These are phyloP conservation scores for Aciculosporium take DNA, from an alignment of 2,329 filamentous ascomycete species.

Conservation along the genomic window DNA sequence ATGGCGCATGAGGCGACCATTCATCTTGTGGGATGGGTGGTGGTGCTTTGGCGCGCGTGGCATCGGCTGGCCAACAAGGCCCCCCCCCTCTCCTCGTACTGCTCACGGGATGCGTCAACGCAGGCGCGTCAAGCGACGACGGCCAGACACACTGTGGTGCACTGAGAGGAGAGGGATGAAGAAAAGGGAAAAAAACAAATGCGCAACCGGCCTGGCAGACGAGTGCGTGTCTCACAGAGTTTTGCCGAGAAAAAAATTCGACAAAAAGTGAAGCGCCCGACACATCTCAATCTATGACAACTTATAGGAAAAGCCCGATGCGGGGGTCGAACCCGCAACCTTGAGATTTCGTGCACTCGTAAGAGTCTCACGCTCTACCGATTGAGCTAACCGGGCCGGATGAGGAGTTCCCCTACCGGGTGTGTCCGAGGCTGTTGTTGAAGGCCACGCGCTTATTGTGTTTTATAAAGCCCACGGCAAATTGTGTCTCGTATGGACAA, in stretches of 20 bases:
- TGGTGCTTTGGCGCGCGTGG: too few relatives aligned
- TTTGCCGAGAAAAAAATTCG: too few relatives aligned
- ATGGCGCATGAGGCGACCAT: too few relatives aligned
- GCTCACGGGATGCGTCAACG: too few relatives aligned
- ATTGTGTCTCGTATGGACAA: not conserved
- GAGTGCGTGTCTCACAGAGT: too few relatives aligned
- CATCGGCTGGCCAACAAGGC: too few relatives aligned
- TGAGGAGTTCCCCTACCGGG: not conserved
- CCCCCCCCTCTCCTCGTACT: too few relatives aligned
- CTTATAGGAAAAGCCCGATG: conserved; percentile 16
- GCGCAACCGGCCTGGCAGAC: too few relatives aligned
- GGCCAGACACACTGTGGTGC: too few relatives aligned
- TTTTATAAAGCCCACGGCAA: not conserved
- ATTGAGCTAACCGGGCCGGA: conserved; percentile 25
- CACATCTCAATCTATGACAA: not conserved
- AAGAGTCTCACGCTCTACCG: conserved; percentile 59
- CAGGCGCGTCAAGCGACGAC: not conserved
- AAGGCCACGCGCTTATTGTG: rapidly evolving
- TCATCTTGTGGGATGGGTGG: too few relatives aligned
- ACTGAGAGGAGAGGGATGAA: not conserved
- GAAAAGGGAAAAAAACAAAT: not conserved
- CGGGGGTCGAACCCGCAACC: conserved; percentile 39
- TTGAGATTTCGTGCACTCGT: conserved; percentile 26
- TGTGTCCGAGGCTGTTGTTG: not conserved
- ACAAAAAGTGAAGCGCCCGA: not conserved